Evolutionary conservation across 2,329 filamentous ascomycete genomes (phyloP).

Genomic region (Colletotrichum truncatum): DNA sequence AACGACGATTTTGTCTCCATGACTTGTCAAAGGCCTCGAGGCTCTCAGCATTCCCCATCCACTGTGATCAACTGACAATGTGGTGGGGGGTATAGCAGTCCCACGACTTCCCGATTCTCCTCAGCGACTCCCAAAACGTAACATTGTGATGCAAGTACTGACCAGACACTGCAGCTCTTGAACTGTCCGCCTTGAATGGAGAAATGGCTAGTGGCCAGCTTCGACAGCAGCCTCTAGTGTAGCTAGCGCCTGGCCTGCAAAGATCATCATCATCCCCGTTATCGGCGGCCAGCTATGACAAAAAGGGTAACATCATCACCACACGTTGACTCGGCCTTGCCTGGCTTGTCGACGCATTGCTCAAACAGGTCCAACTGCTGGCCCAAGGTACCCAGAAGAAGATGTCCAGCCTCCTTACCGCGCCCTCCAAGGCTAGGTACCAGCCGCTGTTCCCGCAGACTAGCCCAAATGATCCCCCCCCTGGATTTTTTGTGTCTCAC

Average conservation of each 20-base stretch:
- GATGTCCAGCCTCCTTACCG: neutral
- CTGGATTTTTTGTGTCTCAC: conserved; percentile 10
- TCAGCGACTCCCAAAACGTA: conserved; percentile 21
- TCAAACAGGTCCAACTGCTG: neutral
- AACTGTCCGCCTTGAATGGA: conserved; percentile 9
- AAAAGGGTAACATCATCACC: conserved; percentile 13
- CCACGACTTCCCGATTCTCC: conserved; percentile 14
- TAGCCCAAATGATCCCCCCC: conserved; percentile 6
- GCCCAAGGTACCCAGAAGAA: conserved; percentile 1
- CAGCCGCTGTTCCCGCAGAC: conserved; percentile 21
- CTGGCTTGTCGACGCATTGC: neutral
- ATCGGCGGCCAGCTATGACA: neutral
- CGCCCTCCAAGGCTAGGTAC: conserved; percentile 10
- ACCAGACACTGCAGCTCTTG: conserved; percentile 6
- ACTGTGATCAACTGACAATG: conserved; percentile 17
- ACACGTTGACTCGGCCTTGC: neutral
- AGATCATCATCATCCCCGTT: neutral
- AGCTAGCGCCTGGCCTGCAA: neutral
- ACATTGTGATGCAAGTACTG: conserved; percentile 11
- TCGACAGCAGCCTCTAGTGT: neutral
- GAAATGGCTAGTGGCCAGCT: neutral
- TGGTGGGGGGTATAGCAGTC: conserved; percentile 8
- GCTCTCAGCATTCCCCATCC: neutral
- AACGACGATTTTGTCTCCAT: neutral
- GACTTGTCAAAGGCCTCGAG: neutral